phyloP scores from a whole-genome alignment of 441 rosid genomes.

The Syzygium syzygioides region DNA sequence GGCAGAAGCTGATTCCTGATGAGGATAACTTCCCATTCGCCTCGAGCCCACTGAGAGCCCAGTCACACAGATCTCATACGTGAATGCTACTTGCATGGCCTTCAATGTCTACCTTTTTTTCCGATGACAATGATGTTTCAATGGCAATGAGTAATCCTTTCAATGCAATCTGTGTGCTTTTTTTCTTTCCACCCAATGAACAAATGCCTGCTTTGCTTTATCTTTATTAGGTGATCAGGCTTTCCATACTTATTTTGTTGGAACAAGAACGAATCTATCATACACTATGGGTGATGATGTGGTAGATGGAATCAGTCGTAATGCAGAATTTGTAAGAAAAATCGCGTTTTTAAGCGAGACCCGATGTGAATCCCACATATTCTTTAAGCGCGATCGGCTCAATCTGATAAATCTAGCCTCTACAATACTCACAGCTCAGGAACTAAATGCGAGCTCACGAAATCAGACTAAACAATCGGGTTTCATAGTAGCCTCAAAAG shows the following conservation, averaged over 20 bases:
- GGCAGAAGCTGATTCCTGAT: constrained; percentile 21
- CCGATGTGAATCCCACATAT: neutral
- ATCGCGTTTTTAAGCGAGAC: neutral
- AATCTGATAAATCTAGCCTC: neutral
- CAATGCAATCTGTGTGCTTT: neutral
- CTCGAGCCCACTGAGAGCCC: neutral
- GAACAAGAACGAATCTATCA: too few species aligned
- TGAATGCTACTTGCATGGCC: neutral
- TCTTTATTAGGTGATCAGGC: neutral
- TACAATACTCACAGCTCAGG: neutral
- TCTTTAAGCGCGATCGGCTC: neutral
- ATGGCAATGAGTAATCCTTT: neutral
- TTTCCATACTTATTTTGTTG: neutral
- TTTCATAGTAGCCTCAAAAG: neutral
- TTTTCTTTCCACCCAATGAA: neutral
- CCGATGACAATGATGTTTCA: neutral
- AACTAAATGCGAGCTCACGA: neutral
- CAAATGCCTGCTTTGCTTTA: neutral
- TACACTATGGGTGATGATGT: neutral
- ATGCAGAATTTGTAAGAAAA: neutral
- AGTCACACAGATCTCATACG: neutral
- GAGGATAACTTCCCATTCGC: constrained; percentile 6
- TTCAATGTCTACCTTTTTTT: neutral
- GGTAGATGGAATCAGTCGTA: neutral
- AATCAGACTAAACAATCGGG: neutral